Percentiles rank a stretch among this genome's conserved stretches.
Evolutionary conservation across 371 early-diverging fungal species (phyloP).

Genomic region (Chytridium lagenaria): DNA sequence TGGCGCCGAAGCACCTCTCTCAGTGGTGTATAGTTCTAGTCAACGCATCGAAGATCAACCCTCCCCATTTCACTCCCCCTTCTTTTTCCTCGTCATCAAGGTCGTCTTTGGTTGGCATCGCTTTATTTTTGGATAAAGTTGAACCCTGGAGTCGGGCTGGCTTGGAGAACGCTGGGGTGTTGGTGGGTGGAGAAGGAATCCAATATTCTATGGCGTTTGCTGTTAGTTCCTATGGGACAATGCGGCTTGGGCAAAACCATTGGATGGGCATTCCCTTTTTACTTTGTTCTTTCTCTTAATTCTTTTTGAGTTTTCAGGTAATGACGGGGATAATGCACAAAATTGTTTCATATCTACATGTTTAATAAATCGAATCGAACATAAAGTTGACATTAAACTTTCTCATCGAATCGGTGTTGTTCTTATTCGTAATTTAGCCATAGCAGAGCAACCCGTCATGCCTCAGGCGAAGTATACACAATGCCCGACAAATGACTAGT

Average conservation of each 20-base stretch:
- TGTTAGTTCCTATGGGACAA: constrained; percentile 19
- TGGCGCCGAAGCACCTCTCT: background rate
- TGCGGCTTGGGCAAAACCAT: constrained; percentile 33
- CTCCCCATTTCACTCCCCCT: background rate
- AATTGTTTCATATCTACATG: too few relatives aligned
- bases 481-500: background rate
- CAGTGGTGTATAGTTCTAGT: constrained; percentile 18
- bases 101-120: background rate
- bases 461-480: too few relatives aligned
- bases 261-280: constrained; percentile 19
- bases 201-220: constrained; percentile 38
- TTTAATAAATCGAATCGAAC: too few relatives aligned
- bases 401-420: too few relatives aligned
- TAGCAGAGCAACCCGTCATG: too few relatives aligned
- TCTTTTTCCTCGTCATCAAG: background rate
- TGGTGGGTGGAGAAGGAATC: background rate
- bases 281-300: background rate
- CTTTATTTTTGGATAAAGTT: background rate
- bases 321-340: too few relatives aligned
- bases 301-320: constrained; percentile 1
- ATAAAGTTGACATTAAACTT: too few relatives aligned
- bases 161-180: too few relatives aligned
- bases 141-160: too few relatives aligned
- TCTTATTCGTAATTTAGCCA: too few relatives aligned
- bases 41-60: constrained; percentile 31